These are phyloP conservation scores for Lepiota venenata DNA, from an alignment of 768 basidiomycete genomes.

Conservation along the genomic window DNA sequence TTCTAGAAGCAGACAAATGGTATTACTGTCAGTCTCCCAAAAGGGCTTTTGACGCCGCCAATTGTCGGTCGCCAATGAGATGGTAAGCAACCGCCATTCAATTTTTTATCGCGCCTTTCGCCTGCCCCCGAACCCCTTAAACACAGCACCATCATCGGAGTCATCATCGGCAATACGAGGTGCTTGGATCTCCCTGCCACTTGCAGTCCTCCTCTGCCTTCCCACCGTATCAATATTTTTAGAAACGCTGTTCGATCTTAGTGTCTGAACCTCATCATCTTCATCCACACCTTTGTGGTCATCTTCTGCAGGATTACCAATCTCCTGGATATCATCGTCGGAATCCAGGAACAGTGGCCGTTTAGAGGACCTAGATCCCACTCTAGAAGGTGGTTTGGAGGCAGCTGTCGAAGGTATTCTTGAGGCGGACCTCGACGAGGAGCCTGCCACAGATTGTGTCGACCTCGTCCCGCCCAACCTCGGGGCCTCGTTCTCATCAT, in stretches of 20 bases:
- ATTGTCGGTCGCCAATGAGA: too few relatives aligned
- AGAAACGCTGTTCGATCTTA: constrained; percentile 23
- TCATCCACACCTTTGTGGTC: constrained; percentile 20
- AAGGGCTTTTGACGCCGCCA: too few relatives aligned
- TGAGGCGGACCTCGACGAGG: constrained; percentile 1
- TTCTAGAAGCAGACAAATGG: too few relatives aligned
- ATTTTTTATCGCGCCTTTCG: not conserved
- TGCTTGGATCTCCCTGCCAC: constrained; percentile 25
- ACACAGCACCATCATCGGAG: constrained; percentile 69
- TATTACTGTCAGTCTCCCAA: too few relatives aligned
- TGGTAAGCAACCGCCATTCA: too few relatives aligned
- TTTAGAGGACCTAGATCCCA: constrained; percentile 18
- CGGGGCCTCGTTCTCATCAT: constrained; percentile 24
- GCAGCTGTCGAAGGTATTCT: constrained; percentile 14
- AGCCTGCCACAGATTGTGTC: not conserved
- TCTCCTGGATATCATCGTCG: constrained; percentile 33
- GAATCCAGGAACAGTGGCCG: constrained; percentile 49
- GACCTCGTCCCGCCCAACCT: constrained; percentile 29
- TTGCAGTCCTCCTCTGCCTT: constrained; percentile 21
- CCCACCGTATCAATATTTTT: constrained; percentile 16
- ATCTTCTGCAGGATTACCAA: not conserved
- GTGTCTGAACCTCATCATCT: constrained; percentile 25
- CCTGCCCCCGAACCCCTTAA: constrained; percentile 51
- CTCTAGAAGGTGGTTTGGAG: constrained; percentile 26
- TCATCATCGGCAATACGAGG: constrained; percentile 52